A percentile compares a stretch with the other conserved stretches of the same genome.
These are phyloP conservation scores for Serpula lacrymans DNA, from an alignment of 768 basidiomycete genomes.

Conservation along the genomic window DNA sequence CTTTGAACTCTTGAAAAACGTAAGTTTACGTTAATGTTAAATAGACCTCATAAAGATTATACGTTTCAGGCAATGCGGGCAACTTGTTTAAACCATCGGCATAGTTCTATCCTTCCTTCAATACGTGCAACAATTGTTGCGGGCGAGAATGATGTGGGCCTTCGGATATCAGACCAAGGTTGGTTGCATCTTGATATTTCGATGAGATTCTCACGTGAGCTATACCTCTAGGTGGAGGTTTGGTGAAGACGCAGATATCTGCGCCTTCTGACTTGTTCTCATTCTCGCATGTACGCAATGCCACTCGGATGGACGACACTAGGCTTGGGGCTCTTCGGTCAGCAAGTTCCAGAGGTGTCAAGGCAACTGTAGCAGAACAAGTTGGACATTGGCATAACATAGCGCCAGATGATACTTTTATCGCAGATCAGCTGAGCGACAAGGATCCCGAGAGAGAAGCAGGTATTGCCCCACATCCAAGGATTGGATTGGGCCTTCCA, in stretches of 20 bases:
- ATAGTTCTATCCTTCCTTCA: slow-evolving; percentile 45
- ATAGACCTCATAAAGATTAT: slow-evolving; percentile 1
- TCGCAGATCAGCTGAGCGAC: slow-evolving; percentile 16
- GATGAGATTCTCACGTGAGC: slow-evolving; percentile 3
- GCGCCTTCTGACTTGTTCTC: slow-evolving; percentile 81
- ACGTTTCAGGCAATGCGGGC: slow-evolving; percentile 67
- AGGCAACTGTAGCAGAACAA: slow-evolving; percentile 80
- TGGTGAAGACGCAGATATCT: slow-evolving; percentile 50
- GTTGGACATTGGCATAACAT: slow-evolving; percentile 45
- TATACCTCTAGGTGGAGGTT: slow-evolving; percentile 60
- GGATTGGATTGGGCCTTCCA: slow-evolving; percentile 79
- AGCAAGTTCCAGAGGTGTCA: slow-evolving; percentile 60
- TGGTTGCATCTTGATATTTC: slow-evolving; percentile 2
- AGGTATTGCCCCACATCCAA: slow-evolving; percentile 50
- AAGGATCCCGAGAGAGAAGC: slow-evolving; percentile 41
- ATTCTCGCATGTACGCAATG: slow-evolving; percentile 83
- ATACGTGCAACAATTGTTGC: slow-evolving; percentile 75
- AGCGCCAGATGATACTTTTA: slow-evolving; percentile 13
- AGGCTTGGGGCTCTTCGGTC: slow-evolving; percentile 66
- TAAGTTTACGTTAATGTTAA: slow-evolving; percentile 32
- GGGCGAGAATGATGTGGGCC: slow-evolving; percentile 66
- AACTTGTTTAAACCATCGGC: slow-evolving; percentile 49
- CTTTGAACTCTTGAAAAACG: slow-evolving; percentile 89
- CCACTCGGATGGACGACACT: slow-evolving; percentile 60
- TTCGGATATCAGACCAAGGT: slow-evolving; percentile 94